Percentiles rank a stretch among this genome's conserved stretches.
phyloP scores from a whole-genome alignment of 129 eudicot species.

The Centrapalus pauciflorus region DNA sequence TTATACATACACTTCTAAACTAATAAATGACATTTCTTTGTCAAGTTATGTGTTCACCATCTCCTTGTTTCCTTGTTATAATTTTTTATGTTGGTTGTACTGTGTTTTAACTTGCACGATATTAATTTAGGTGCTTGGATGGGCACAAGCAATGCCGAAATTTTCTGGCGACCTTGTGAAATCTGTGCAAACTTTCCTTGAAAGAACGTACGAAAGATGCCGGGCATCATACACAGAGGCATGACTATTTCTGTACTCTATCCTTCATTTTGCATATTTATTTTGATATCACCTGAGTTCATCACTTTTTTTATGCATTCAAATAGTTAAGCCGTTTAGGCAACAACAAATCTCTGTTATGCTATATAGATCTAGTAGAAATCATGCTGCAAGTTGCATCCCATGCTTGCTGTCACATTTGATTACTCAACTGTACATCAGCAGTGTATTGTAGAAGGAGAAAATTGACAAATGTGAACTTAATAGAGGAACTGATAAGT shows the following conservation, averaged over 20 bases:
- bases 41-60: not conserved
- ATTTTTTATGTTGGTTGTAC: not conserved
- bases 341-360: too few relatives aligned
- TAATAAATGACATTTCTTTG: not conserved
- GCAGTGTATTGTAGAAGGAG: too few relatives aligned
- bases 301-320: not conserved
- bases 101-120: slow-evolving; percentile 15
- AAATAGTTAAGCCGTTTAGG: not conserved
- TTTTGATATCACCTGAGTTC: not conserved
- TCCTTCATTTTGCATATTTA: slow-evolving; percentile 2
- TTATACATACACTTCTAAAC: too few relatives aligned
- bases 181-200: slow-evolving; percentile 89
- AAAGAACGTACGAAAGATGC: slow-evolving; percentile 95
- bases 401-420: too few relatives aligned
- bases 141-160: slow-evolving; percentile 99
- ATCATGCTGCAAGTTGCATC: too few relatives aligned
- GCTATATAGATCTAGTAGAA: too few relatives aligned
- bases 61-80: not conserved
- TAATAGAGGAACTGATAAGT: too few relatives aligned
- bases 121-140: slow-evolving; percentile 70
- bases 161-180: slow-evolving; percentile 88
- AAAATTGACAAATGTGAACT: too few relatives aligned
- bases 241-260: slow-evolving; percentile 23
- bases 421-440: too few relatives aligned
- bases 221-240: slow-evolving; percentile 99